Evolutionary conservation across 345 rosid genomes (phyloP), one percentile per base, ranked within the genome.

Genomic region (Kernera saxatilis): DNA sequence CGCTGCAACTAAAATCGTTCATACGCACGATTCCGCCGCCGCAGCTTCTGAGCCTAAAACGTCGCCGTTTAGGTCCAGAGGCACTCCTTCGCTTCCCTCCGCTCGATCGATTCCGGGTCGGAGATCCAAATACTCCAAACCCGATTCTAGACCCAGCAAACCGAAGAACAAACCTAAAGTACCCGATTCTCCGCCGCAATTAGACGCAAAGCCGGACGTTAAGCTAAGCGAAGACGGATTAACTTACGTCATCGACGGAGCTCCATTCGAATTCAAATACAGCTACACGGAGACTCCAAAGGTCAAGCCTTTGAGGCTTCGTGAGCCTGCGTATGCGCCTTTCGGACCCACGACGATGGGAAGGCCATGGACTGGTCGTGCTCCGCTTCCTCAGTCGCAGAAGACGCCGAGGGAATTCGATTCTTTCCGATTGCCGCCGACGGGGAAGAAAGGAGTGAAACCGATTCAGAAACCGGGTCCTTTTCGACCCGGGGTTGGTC

Each of bases 321-420:
- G 90, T 67, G 97, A 91, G 80, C 74, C 95, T 9, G 84, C 97
- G 12, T 91, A 73, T 55, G 82, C 90, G 18, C 97, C 98, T 25
- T 93, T 93, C 17, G 98, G 96, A 0, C 98, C 97, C 9, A 79
- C 86, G 18, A 87, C 96, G 5, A 87, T 85, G 84, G 64, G 79
- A 22, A 79, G 98, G 77, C 98, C 98, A n/a, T 93, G 97, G 98
- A 93, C 97, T 0, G 98, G 97, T 33, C 78, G 91, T 56, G 88
- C 94, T 5, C 97, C 97, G 53, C 60, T 84, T 57, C 96, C 91
- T 8, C 81, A 87, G 14, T 84, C 91, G 60, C 84, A 89, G 81
- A 93, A 94, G 64, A 83, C 86, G 77, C 72, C 86, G 82, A 83
- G 76, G 68, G 99, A 91, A 53, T 91, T 94, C 53, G 99, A 94